Percentiles rank a stretch among this genome's conserved stretches.
Conservation (phyloP, 345 rosid genomes). For the Euclidium syriacum region DNA sequence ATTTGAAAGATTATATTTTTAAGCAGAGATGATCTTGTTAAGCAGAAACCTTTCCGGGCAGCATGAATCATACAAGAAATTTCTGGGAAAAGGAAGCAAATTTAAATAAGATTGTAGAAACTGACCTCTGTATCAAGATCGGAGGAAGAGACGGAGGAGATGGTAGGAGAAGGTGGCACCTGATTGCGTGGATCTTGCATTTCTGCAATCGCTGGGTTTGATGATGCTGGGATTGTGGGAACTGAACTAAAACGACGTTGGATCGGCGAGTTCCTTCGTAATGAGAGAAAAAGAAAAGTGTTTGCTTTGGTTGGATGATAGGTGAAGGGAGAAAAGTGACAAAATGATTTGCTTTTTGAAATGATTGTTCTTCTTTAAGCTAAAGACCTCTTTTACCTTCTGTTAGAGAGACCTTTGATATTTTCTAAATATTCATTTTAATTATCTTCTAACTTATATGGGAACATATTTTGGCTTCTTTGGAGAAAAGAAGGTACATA, state of each 20-base stretch:
- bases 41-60: neutral
- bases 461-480: neutral
- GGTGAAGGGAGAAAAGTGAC: slow-evolving; percentile 25
- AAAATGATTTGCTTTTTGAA: slow-evolving; percentile 29
- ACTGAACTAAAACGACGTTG: slow-evolving; percentile 2
- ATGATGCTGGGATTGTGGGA: neutral
- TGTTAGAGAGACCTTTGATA: slow-evolving; percentile 1
- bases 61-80: neutral
- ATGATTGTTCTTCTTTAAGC: slow-evolving; percentile 16
- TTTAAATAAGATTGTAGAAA: neutral
- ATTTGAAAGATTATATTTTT: neutral
- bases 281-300: slow-evolving; percentile 19
- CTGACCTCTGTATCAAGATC: slow-evolving; percentile 97
- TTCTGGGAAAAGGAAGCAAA: neutral
- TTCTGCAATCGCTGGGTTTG: neutral
- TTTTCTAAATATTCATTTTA: neutral
- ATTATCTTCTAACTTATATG: neutral
- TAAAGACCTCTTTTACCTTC: slow-evolving; percentile 20
- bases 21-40: neutral
- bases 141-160: slow-evolving; percentile 79
- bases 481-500: neutral
- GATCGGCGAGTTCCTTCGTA: neutral
- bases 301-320: slow-evolving; percentile 12
- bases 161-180: slow-evolving; percentile 61
- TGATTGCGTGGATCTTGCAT: slow-evolving; percentile 57